phyloP scores from a whole-genome alignment of 768 basidiomycete genomes.

The Mrakia frigida region DNA sequence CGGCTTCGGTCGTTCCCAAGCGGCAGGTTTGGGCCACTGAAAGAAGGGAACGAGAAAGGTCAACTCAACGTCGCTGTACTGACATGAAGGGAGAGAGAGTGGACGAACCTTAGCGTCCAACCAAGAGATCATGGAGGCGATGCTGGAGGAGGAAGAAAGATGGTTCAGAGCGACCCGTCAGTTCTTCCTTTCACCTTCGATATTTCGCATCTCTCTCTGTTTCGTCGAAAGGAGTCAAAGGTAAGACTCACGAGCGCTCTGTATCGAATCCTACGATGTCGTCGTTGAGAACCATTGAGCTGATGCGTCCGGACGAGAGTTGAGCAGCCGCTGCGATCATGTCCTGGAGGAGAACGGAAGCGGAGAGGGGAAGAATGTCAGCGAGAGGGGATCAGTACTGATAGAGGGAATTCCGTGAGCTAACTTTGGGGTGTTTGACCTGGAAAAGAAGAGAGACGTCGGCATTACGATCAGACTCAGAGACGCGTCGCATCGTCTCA shows the following conservation, averaged over 20 bases:
- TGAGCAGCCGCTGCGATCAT: neutral
- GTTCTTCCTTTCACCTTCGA: neutral
- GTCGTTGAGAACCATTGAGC: conserved; percentile 25
- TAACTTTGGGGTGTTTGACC: conserved; percentile 14
- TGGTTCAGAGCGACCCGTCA: neutral
- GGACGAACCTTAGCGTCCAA: neutral
- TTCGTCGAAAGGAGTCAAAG: neutral
- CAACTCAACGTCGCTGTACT: neutral
- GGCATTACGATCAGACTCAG: no score
- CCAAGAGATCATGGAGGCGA: neutral
- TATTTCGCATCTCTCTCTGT: no score
- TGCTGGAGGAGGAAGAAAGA: neutral
- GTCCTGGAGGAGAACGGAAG: no score
- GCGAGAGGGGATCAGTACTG: no score
- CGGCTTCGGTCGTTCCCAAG: neutral
- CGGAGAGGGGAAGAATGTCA: no score
- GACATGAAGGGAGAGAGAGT: neutral
- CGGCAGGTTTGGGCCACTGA: neutral
- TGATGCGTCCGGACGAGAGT: neutral
- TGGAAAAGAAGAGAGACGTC: neutral
- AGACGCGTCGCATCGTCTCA: neutral
- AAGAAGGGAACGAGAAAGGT: neutral
- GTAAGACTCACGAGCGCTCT: neutral
- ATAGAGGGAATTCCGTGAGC: no score
- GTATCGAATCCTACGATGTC: conserved; percentile 13